phyloP scores from a whole-genome alignment of 2,329 filamentous ascomycete species.

The Fusarium oxysporum region DNA sequence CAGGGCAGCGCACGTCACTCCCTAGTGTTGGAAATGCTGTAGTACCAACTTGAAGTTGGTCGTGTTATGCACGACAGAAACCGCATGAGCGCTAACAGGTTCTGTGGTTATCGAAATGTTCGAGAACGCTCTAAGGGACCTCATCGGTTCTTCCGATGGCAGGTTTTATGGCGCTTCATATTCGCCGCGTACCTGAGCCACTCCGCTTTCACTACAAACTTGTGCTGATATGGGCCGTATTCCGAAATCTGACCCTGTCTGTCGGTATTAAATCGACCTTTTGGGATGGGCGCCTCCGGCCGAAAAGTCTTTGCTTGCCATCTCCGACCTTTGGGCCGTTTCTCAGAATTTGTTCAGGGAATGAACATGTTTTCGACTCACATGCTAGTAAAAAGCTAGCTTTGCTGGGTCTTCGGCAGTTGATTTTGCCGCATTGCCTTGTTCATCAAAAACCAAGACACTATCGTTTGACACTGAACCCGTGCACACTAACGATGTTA shows the following conservation, averaged over 20 bases:
- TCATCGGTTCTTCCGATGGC: slow-evolving; percentile 27
- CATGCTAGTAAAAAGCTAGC: not conserved
- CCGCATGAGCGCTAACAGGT: slow-evolving; percentile 32
- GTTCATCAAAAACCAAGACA: slow-evolving; percentile 27
- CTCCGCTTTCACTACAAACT: slow-evolving; percentile 10
- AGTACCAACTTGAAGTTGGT: not conserved
- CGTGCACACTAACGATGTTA: slow-evolving; percentile 27
- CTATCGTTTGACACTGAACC: slow-evolving; percentile 23
- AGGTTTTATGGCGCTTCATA: slow-evolving; percentile 2
- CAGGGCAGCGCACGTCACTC: slow-evolving; percentile 16
- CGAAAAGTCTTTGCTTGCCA: slow-evolving; percentile 13
- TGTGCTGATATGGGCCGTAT: slow-evolving; percentile 20
- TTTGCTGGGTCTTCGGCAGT: slow-evolving; percentile 19
- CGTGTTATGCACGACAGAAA: slow-evolving; percentile 28
- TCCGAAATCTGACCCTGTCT: slow-evolving; percentile 15
- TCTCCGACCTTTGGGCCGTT: slow-evolving; percentile 12
- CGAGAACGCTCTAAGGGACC: slow-evolving; percentile 30
- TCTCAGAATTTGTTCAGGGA: slow-evolving; percentile 12
- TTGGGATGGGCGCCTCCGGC: slow-evolving; percentile 24
- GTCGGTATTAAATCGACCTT: slow-evolving; percentile 11
- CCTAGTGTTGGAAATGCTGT: slow-evolving; percentile 4
- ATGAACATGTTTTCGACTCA: not conserved
- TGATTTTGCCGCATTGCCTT: slow-evolving; percentile 10
- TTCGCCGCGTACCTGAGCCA: slow-evolving; percentile 22
- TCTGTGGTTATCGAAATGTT: slow-evolving; percentile 32